Base-by-base conservation (phyloP, 495 filamentous ascomycete genomes). In the Penicillium tannophilum region DNA sequence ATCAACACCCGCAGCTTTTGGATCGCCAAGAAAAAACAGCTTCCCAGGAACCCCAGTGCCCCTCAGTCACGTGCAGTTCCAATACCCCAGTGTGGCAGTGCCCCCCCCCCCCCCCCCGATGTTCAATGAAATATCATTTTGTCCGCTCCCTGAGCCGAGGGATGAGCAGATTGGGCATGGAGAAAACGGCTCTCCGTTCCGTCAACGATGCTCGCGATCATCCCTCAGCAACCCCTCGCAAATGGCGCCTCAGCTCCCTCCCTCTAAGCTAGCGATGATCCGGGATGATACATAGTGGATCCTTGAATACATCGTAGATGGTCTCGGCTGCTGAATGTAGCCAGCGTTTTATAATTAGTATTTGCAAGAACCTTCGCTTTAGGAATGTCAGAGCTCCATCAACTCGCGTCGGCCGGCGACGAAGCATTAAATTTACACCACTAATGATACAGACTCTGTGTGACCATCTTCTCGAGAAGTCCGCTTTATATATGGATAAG, bases 351-450 rank as follows among this genome's bases (percentile, higher is more conserved):
- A 35, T 35, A 35, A 35, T 54, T 17, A 30, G 11, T 31, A 54
- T 45, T 36, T 4, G 52, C 11, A 41, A 11, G 10, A 54, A 45
- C n/a, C 23, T 54, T 16, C 39, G 33, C 10, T 3, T 54, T 10
- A 14, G 52, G 3, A 31, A 53, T 24, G 14, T 41, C 9, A 23
- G 50, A 11, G 31, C 31, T 35, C 31, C 31, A 35, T 35, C 10
- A 35, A 35, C 31, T 35, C 31, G 31, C 31, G 36, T 30, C 50
- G 5, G 30, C 33, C 35, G 31, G 8, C 20, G 10, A 24, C 36
- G 52, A 24, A 55, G 42, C 30, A 62, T n/a, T n/a, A n/a, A n/a
- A n/a, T n/a, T 76, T 39, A 65, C 64, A 44, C 65, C 60, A 45
- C 30, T 61, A 23, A 76, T 74, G 46, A 59, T 68, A 16, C 51